These are phyloP conservation scores for Russula earlei DNA, from an alignment of 768 basidiomycete genomes.

Conservation along the genomic window DNA sequence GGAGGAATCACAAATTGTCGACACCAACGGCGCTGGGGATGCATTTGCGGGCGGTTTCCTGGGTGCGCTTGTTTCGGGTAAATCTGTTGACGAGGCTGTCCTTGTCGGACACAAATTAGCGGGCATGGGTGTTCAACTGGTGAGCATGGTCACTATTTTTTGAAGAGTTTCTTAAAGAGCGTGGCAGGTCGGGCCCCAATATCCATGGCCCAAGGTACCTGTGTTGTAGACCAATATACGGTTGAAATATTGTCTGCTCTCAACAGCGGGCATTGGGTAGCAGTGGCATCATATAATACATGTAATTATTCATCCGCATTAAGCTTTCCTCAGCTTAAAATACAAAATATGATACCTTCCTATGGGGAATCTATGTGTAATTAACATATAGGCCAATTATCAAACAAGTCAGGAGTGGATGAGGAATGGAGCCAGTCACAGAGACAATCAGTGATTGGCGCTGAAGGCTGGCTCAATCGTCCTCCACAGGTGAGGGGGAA, in stretches of 20 bases:
- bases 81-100: slow-evolving; percentile 65
- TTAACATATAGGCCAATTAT: neutral
- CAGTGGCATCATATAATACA: slow-evolving; percentile 18
- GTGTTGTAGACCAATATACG: slow-evolving; percentile 27
- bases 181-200: slow-evolving; percentile 45
- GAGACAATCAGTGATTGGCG: neutral
- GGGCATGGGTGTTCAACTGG: slow-evolving; percentile 75
- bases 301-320: slow-evolving; percentile 19
- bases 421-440: neutral
- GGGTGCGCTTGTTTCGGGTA: slow-evolving; percentile 74
- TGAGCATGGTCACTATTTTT: slow-evolving; percentile 25
- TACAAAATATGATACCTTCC: slow-evolving; percentile 13
- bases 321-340: slow-evolving; percentile 32
- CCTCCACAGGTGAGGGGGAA: slow-evolving; percentile 53
- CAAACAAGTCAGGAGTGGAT: neutral
- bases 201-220: slow-evolving; percentile 47
- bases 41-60: slow-evolving; percentile 96
- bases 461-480: neutral
- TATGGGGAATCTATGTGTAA: slow-evolving; percentile 6
- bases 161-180: neutral
- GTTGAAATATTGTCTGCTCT: slow-evolving; percentile 27
- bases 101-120: slow-evolving; percentile 83
- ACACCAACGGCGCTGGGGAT: slow-evolving; percentile 98
- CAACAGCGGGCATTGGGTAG: slow-evolving; percentile 28
- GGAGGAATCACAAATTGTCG: slow-evolving; percentile 61